Evolutionary conservation across 305 asterid genomes (phyloP).

Genomic region (Solanum chacoense): DNA sequence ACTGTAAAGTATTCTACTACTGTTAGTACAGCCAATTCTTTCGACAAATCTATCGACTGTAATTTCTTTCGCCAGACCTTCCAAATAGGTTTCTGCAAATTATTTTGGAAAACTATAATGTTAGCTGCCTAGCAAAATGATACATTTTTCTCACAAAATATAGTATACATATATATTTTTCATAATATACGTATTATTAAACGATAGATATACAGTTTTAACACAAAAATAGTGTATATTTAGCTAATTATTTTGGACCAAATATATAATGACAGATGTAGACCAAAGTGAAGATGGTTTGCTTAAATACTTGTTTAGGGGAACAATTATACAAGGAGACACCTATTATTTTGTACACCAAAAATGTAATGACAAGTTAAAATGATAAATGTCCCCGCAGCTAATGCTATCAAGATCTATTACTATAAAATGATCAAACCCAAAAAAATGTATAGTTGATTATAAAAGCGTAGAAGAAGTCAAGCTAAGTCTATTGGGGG

Average conservation of each 20-base stretch:
- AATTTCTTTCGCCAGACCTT: background rate
- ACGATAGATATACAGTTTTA: background rate
- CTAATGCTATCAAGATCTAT: background rate
- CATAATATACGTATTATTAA: background rate
- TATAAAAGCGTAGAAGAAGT: background rate
- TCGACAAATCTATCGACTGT: background rate
- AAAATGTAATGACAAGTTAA: conserved; percentile 8
- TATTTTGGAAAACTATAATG: background rate
- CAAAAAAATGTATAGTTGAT: background rate
- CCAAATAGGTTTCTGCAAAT: background rate
- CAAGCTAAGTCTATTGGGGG: background rate
- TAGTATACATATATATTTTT: background rate
- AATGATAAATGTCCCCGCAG: background rate
- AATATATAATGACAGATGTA: background rate
- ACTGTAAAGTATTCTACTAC: background rate
- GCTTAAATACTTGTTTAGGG: background rate
- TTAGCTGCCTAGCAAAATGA: background rate
- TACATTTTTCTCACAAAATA: background rate
- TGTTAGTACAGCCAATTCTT: background rate
- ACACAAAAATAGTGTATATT: background rate
- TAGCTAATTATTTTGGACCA: background rate
- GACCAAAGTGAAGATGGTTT: background rate
- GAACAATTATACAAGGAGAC: background rate
- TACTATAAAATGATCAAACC: background rate
- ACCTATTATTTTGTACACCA: conserved; percentile 14